Base-by-base conservation (phyloP, 768 basidiomycete genomes). In the Tylopilus vinaceipallidus region DNA sequence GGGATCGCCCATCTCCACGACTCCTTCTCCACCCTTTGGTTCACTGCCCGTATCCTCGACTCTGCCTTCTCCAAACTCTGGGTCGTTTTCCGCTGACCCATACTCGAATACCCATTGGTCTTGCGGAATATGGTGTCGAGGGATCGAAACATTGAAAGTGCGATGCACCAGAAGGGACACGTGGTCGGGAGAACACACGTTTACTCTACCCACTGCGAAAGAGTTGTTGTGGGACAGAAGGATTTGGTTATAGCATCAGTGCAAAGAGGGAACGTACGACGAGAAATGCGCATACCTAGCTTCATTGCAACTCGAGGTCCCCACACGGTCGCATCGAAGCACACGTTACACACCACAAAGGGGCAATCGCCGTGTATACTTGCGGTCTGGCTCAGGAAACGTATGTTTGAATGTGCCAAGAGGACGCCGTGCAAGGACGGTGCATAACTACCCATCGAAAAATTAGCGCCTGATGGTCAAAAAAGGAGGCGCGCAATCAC, bases 61-160 rank as follows among this genome's bases (percentile, higher is more conserved):
- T 30, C 65, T 67, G 13, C 64, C 74, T 8, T 65, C 62, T 4
- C 78, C 84, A 67, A 77, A 83, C 60, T 88, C 85, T 10, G 88
- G 84, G 55, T 91, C 88, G 56, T 88, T 88, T 63, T 88, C 88
- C 11, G 84, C 82, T 0, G 88, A 77, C 4, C 86, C 91, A 55
- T 91, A 88, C 67, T 95, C 89, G 61, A 95, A 98, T 49, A 82
- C 78, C 85, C 90, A 95, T 51, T 78, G 68, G 27, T 87, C 84
- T 23, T 72, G 74, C 3, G 91, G 90, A 56, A 98, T 93, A 65
- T 97, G 93, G 62, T 90, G 82, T 48, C 88, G 82, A 3, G 95
- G 94, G 68, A 98, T 94, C 17, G 95, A 95, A 16, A 90, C 88
- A 67, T 98, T 98, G 75, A 97, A 98, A 6, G 91, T 97, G 22